Base-by-base conservation (phyloP, 2,329 filamentous ascomycete genomes). In the Orbilia blumenaviensis region DNA sequence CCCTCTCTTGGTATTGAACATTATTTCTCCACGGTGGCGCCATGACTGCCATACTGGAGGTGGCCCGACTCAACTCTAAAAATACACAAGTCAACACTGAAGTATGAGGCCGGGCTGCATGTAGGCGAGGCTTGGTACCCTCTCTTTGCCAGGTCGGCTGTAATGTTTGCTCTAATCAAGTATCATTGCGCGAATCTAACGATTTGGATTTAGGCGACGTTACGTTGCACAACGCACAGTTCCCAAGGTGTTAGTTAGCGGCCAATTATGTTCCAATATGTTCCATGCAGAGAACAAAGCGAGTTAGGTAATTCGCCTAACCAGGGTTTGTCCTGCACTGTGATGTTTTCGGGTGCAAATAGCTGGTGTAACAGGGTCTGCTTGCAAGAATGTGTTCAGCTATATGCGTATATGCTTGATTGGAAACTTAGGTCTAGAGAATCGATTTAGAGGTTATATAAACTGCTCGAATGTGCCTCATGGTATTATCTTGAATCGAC, bases 1-100 rank as follows among this genome's bases (percentile, higher is more conserved):
- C 29, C 29, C 5, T 32, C 29, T 32, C 29, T 32, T 32, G 9
- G 29, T 32, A 5, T 32, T 32, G 9, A 32, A 32, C 29, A 5
- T 32, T 4, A 32, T 32, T 32, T 32, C 10, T 32, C 29, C 29
- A 9, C 32, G 32, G 32, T n/a, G n/a, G n/a, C n/a, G n/a, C n/a
- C n/a, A n/a, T n/a, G n/a, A n/a, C 32, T 8, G 32, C 32, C 6
- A 34, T 34, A 8, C 14, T 12, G 32, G 14, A 34, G 6, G 32
- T 34, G 32, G 32, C 14, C 32, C 32, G 32, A 34, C 6, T 34
- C 32, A 34, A 34, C 78, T 29, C 7, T 72, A 10, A 44, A 71
- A 38, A 41, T 41, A 41, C 12, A 41, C 38, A 5, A 16, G 12
- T n/a, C 4, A n/a, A 41, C 32, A 12, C 32, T 12, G 32, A 34